A percentile compares a stretch with the other conserved stretches of the same genome.
Conservation (phyloP, 2,329 filamentous ascomycete species). For the Teratosphaeria viscida region DNA sequence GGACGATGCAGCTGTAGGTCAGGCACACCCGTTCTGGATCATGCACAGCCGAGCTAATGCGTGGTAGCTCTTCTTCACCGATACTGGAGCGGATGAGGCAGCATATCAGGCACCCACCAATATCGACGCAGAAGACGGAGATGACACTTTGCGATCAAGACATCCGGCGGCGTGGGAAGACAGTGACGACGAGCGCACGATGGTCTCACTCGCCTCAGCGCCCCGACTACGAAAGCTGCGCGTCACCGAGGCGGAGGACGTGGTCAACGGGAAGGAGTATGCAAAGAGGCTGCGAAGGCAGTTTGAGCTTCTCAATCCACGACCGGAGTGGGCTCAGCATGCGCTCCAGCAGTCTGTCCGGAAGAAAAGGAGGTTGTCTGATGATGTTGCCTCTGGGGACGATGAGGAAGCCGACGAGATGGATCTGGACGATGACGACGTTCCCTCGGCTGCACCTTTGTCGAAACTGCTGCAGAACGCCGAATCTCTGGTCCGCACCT, state of each 20-base stretch:
- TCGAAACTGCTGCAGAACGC: slow-evolving; percentile 70
- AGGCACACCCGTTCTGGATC: slow-evolving; percentile 3
- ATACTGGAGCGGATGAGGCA: slow-evolving; percentile 47
- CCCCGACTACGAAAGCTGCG: slow-evolving; percentile 74
- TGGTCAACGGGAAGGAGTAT: slow-evolving; percentile 81
- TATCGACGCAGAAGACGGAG: slow-evolving; percentile 30
- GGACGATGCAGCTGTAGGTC: slow-evolving; percentile 60
- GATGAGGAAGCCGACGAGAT: slow-evolving; percentile 36
- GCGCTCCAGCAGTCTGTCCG: slow-evolving; percentile 30
- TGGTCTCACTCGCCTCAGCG: slow-evolving; percentile 68
- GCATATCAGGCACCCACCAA: slow-evolving; percentile 26
- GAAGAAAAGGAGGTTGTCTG: slow-evolving; percentile 38
- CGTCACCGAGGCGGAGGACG: slow-evolving; percentile 68
- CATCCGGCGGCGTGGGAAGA: slow-evolving; percentile 72
- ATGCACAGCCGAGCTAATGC: slow-evolving; percentile 2
- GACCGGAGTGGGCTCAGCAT: slow-evolving; percentile 50
- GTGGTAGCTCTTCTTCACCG: slow-evolving; percentile 64
- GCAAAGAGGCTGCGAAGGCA: slow-evolving; percentile 68
- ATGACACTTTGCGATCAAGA: slow-evolving; percentile 25
- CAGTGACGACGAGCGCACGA: slow-evolving; percentile 84
- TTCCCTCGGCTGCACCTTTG: slow-evolving; percentile 62
- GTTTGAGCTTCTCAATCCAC: slow-evolving; percentile 48
- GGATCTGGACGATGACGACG: slow-evolving; percentile 44
- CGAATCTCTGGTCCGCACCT: slow-evolving; percentile 49
- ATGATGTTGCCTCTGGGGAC: slow-evolving; percentile 26